These are phyloP conservation scores for Chrysosporium keratinophilum DNA, from an alignment of 2,329 filamentous ascomycete species.

Conservation along the genomic window DNA sequence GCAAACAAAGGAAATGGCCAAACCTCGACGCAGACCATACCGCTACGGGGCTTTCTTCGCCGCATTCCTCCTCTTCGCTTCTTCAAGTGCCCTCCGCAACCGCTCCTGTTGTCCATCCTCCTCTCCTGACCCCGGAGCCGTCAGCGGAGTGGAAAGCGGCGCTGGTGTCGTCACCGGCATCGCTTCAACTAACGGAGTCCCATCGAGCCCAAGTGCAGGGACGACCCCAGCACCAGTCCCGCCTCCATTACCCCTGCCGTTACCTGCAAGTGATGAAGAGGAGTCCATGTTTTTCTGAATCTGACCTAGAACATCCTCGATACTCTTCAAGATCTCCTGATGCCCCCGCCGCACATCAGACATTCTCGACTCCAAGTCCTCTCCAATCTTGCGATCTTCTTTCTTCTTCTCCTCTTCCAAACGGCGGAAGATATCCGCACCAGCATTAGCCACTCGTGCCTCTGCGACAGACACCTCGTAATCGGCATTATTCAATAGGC, in stretches of 20 bases:
- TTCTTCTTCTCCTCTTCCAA: constrained; percentile 40
- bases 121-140: neutral
- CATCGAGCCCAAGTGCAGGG: neutral
- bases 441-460: constrained; percentile 38
- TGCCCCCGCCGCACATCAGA: constrained; percentile 34
- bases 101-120: constrained; percentile 37
- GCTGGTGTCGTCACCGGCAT: neutral
- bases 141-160: neutral
- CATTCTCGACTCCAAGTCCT: constrained; percentile 34
- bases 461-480: constrained; percentile 46
- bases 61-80: constrained; percentile 46
- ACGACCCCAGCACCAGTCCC: no score
- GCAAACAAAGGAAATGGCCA: no score
- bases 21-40: neutral
- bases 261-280: constrained; percentile 3
- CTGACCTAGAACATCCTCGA: constrained; percentile 32
- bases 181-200: neutral
- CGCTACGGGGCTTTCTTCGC: constrained; percentile 18
- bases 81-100: constrained; percentile 42
- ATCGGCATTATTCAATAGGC: constrained; percentile 42
- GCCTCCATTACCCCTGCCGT: neutral
- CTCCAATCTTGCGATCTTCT: constrained; percentile 39
- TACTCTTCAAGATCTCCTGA: constrained; percentile 27
- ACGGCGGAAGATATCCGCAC: constrained; percentile 33
- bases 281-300: constrained; percentile 22